Conservation (phyloP, 352 stramenopile species). For the Pythium phragmitis region DNA sequence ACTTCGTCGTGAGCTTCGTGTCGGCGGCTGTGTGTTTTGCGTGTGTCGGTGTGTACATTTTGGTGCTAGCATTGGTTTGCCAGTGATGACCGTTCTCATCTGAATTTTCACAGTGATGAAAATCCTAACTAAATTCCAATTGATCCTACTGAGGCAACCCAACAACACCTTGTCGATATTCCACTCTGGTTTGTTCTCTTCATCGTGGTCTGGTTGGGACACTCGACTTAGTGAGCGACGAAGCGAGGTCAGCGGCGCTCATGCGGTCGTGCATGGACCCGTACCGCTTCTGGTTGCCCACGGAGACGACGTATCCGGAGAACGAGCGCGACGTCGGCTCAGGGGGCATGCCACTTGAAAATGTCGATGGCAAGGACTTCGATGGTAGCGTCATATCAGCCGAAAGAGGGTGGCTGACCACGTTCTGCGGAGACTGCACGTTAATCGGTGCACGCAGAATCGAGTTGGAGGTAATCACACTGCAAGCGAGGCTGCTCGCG, state of each 20-base stretch:
- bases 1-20: background rate
- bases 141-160: conserved; percentile 81
- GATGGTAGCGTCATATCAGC: conserved; percentile 25
- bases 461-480: conserved; percentile 47
- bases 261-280: conserved; percentile 26
- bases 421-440: conserved; percentile 17
- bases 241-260: conserved; percentile 13
- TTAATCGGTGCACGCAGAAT: conserved; percentile 38
- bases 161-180: conserved; percentile 18
- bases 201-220: conserved; percentile 6
- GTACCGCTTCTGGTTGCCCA: conserved; percentile 52
- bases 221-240: conserved; percentile 12
- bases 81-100: conserved; percentile 73
- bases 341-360: background rate
- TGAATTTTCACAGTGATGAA: conserved; percentile 62
- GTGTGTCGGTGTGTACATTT: conserved; percentile 3
- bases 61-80: conserved; percentile 23
- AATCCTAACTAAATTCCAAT: conserved; percentile 81
- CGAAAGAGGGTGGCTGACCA: conserved; percentile 41
- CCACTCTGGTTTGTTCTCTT: background rate
- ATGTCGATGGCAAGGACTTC: background rate
- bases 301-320: conserved; percentile 47
- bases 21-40: background rate
- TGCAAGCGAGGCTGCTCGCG: conserved; percentile 14
- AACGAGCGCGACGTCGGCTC: conserved; percentile 24